Percentiles rank a stretch among this genome's conserved stretches.
phyloP scores from a whole-genome alignment of 306 rosid genomes.

The Glycyrrhiza uralensis region DNA sequence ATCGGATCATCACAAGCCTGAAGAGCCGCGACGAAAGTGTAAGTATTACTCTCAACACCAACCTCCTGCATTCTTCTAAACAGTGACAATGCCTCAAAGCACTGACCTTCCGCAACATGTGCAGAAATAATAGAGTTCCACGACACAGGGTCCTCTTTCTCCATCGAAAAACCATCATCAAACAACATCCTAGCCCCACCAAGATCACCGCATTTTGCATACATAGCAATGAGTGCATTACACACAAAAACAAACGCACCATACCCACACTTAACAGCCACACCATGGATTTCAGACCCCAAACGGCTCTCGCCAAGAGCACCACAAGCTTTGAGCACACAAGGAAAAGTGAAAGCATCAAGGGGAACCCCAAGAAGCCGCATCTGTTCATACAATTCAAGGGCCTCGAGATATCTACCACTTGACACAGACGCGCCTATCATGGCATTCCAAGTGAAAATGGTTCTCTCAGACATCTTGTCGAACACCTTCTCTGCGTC shows the following conservation, averaged over 20 bases:
- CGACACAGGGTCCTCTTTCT: constrained; percentile 53
- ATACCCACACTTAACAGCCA: constrained; percentile 60
- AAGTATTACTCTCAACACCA: constrained; percentile 40
- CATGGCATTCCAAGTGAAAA: constrained; percentile 79
- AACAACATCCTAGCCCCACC: constrained; percentile 51
- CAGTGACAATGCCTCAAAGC: constrained; percentile 44
- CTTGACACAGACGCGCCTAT: constrained; percentile 59
- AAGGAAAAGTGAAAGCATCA: constrained; percentile 62
- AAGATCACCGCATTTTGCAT: constrained; percentile 56
- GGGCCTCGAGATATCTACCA: constrained; percentile 43
- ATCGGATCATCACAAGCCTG: constrained; percentile 59
- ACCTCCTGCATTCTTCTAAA: constrained; percentile 52
- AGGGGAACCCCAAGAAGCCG: constrained; percentile 36
- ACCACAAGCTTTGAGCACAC: constrained; percentile 55
- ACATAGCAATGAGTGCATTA: constrained; percentile 70
- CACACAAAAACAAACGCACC: constrained; percentile 42
- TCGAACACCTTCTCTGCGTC: constrained; percentile 57
- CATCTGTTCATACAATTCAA: constrained; percentile 56
- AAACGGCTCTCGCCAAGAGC: constrained; percentile 15
- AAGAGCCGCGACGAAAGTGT: constrained; percentile 65
- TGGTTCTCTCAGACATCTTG: constrained; percentile 47
- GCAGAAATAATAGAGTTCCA: constrained; percentile 77
- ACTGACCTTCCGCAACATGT: constrained; percentile 44
- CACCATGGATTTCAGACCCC: constrained; percentile 64
- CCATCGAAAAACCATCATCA: constrained; percentile 35